Base-by-base conservation (phyloP, 208 protist genomes). In the Acanthamoeba polyphaga region DNA sequence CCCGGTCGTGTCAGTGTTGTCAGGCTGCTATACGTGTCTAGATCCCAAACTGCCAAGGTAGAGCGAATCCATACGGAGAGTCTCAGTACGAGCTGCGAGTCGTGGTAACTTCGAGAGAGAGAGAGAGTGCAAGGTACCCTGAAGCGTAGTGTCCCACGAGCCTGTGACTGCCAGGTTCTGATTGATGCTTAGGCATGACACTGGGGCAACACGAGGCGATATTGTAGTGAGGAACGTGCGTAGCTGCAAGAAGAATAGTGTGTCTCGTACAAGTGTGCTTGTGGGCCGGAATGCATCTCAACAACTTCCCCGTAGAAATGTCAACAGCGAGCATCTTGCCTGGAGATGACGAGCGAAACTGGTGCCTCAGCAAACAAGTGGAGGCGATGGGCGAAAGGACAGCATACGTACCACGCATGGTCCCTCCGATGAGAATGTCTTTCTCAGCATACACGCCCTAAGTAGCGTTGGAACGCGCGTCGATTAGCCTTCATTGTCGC, bases 81-180 rank as follows among this genome's bases (percentile, higher is more conserved):
- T 17, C 22, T 29, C 38, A 38, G 32, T 22, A 3, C 64, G 64
- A 8, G 27, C 9, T 68, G 29, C 27, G 17, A 12, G 29, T n/a
- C 9, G 66, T 74, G 34, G 51, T 6, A 43, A 32, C 24, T 17
- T 19, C 22, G 32, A 6, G 19, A n/a, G 43, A 29, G 32, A 74
- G 68, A 29, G 29, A 9, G 32, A 22, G 19, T 12, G 70, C 32
- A 3, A 0, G 4, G 34, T 46, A 87, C 80, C 53, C 51, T 66
- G 80, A 13, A 89, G 80, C 13, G 80, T 89, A 8, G 80, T 89
- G 53, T 89, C 80, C 80, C 80, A 89, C 7, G 80, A 89, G 53
- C 80, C 80, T 46, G 80, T 89, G 7, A 89, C 80, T 5, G 53
- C 51, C 46, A 89, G 19, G n/a, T 89, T 89, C 53, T 89, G 51